A percentile compares a stretch with the other conserved stretches of the same genome.
Evolutionary conservation across 1,284 basidiomycete species (phyloP).

Genomic region (Pascua sp.): DNA sequence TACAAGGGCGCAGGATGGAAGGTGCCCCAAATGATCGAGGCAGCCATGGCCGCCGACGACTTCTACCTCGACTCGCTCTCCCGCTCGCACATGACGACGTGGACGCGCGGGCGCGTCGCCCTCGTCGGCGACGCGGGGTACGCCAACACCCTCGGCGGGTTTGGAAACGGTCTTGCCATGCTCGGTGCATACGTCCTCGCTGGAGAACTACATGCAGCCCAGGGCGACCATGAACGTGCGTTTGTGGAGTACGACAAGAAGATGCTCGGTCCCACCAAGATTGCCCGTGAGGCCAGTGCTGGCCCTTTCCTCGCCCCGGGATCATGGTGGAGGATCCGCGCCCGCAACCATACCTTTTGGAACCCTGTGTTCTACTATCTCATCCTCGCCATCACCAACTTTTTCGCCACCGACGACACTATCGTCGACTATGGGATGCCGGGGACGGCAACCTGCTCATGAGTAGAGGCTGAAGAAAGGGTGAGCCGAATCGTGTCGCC

Average conservation of each 20-base stretch:
- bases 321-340: not conserved
- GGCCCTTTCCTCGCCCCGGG: not conserved
- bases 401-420: too few species aligned
- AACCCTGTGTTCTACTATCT: too few species aligned
- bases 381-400: too few species aligned
- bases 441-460: too few species aligned
- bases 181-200: conserved; percentile 29
- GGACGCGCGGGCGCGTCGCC: conserved; percentile 14
- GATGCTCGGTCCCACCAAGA: not conserved
- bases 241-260: not conserved
- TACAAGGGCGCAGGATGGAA: not conserved
- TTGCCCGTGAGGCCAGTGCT: not conserved
- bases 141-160: conserved; percentile 26
- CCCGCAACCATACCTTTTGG: not conserved
- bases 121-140: conserved; percentile 29
- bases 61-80: conserved; percentile 26
- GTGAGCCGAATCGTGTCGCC: too few species aligned
- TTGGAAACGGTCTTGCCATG: conserved; percentile 24
- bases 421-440: too few species aligned
- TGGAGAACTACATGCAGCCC: conserved; percentile 21
- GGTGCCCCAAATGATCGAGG: conserved; percentile 13
- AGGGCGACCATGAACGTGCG: not conserved
- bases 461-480: too few species aligned
- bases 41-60: conserved; percentile 11
- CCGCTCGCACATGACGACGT: conserved; percentile 19